Percentiles rank a stretch among this genome's conserved stretches.
These are phyloP conservation scores for Jamesozyma piceae DNA, from an alignment of 805 yeast species.

Conservation along the genomic window DNA sequence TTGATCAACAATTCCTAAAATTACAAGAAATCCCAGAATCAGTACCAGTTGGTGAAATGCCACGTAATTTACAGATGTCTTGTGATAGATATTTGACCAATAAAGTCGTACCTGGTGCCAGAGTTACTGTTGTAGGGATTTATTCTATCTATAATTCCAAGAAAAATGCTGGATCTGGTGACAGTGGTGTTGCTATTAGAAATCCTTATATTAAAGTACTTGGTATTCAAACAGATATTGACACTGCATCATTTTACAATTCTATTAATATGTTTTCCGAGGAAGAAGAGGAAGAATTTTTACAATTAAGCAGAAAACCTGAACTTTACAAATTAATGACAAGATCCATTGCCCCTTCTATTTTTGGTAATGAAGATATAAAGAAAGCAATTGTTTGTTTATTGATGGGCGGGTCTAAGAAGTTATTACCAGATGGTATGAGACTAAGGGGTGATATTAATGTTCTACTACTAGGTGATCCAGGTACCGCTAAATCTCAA, in stretches of 20 bases:
- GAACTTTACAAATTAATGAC: constrained; percentile 80
- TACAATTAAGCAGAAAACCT: constrained; percentile 71
- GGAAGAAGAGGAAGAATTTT: constrained; percentile 88
- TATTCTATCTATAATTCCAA: constrained; percentile 83
- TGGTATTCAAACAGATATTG: constrained; percentile 80
- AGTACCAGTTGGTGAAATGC: constrained; percentile 99
- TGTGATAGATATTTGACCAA: constrained; percentile 87
- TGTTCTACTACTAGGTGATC: constrained; percentile 89
- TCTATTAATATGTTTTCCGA: constrained; percentile 56
- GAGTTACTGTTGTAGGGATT: constrained; percentile 86
- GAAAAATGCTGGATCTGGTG: constrained; percentile 40
- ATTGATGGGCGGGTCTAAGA: constrained; percentile 89
- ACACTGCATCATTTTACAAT: constrained; percentile 50
- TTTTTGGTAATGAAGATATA: constrained; percentile 87
- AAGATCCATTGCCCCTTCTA: constrained; percentile 89
- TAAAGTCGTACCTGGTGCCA: constrained; percentile 86
- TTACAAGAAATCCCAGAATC: constrained; percentile 96
- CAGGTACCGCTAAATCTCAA: constrained; percentile 98
- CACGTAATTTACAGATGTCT: constrained; percentile 79
- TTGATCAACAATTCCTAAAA: constrained; percentile 90
- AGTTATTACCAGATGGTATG: constrained; percentile 90
- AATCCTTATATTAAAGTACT: constrained; percentile 82
- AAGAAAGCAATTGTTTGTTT: constrained; percentile 89
- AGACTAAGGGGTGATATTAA: constrained; percentile 94
- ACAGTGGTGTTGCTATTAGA: constrained; percentile 66